Evolutionary conservation across 208 protist genomes (phyloP).

Genomic region (Acanthamoeba divionensis): DNA sequence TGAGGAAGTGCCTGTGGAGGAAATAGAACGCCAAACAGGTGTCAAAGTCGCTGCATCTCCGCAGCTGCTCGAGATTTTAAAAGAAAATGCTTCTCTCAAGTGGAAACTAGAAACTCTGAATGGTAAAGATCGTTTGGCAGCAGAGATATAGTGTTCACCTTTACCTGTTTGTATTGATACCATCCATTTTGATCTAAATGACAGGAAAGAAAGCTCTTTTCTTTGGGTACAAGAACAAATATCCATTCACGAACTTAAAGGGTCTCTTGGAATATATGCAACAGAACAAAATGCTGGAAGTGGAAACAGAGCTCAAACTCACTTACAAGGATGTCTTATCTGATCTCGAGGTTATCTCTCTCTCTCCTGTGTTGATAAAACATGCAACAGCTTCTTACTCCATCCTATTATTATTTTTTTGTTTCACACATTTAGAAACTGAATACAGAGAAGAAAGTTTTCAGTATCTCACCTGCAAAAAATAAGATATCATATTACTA

Average conservation of each 20-base stretch:
- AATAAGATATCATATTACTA: slow-evolving; percentile 28
- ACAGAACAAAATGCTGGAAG: not conserved
- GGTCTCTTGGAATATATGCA: not conserved
- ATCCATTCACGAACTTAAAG: not conserved
- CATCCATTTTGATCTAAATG: not conserved
- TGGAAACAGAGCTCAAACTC: slow-evolving; percentile 25
- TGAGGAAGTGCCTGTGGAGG: not conserved
- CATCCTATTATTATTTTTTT: not conserved
- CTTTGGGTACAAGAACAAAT: not conserved
- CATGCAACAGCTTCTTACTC: not conserved
- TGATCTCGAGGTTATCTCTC: not conserved
- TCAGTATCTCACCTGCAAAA: not conserved
- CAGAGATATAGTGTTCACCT: not conserved
- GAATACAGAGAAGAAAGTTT: not conserved
- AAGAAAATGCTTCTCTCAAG: slow-evolving; percentile 25
- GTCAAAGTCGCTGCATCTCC: slow-evolving; percentile 2
- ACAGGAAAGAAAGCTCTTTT: not conserved
- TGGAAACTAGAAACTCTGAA: not conserved
- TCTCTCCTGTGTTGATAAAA: no score
- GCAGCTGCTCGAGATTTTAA: slow-evolving; percentile 1
- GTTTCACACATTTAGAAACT: not conserved
- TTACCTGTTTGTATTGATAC: not conserved
- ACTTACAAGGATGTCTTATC: slow-evolving; percentile 9
- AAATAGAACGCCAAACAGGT: not conserved
- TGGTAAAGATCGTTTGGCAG: no score